Evolutionary conservation across 163 green algal species (phyloP).

Genomic region (Prototheca cutis): DNA sequence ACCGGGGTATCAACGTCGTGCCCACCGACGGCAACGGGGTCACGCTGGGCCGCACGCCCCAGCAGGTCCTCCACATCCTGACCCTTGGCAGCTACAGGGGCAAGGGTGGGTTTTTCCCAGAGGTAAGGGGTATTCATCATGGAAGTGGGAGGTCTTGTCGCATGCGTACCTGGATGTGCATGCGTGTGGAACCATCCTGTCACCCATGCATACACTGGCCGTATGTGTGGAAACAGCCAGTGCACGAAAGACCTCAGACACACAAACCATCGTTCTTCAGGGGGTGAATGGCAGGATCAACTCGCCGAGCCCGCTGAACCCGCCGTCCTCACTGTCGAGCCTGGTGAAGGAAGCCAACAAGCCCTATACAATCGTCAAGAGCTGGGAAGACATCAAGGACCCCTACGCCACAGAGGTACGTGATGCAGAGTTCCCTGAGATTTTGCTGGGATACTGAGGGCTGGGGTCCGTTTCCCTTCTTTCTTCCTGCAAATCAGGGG

Average conservation of each 20-base stretch:
- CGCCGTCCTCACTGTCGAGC: background rate
- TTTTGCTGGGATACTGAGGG: too few species aligned
- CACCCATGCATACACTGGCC: background rate
- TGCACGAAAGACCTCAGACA: background rate
- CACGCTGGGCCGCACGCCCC: conserved; percentile 26
- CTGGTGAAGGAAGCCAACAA: conserved; percentile 5
- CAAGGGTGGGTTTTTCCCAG: conserved; percentile 35
- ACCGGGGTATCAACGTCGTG: conserved; percentile 5
- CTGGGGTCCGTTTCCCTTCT: too few species aligned
- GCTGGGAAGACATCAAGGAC: background rate
- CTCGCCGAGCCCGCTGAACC: conserved; percentile 1
- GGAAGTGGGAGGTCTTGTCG: background rate
- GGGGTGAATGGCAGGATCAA: conserved; percentile 15
- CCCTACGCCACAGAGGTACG: too few species aligned
- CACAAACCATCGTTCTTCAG: background rate
- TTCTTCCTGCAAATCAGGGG: too few species aligned
- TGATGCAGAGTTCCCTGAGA: too few species aligned
- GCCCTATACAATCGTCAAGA: conserved; percentile 4
- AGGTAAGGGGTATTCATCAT: conserved; percentile 2
- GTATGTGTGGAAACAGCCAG: background rate
- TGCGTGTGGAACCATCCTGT: too few species aligned
- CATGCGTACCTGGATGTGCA: background rate
- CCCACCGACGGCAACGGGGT: conserved; percentile 23
- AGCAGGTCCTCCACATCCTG: conserved; percentile 32
- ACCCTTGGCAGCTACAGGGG: conserved; percentile 15